phyloP scores from a whole-genome alignment of 768 basidiomycete genomes.

The Lyophyllum shimeji region DNA sequence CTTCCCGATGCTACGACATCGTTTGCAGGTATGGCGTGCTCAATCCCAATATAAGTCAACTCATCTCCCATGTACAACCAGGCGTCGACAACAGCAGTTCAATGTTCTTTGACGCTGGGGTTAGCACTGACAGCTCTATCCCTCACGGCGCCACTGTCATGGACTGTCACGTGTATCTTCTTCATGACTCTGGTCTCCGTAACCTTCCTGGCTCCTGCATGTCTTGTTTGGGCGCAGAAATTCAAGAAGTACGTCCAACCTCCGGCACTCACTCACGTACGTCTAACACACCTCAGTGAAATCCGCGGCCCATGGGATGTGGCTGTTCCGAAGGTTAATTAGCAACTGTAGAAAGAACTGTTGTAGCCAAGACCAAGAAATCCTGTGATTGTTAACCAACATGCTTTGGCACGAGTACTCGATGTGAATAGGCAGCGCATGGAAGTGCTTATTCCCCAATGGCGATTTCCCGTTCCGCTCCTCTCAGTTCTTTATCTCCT shows the following conservation, averaged over 20 bases:
- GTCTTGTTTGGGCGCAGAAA: constrained; percentile 82
- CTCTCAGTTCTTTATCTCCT: constrained; percentile 1
- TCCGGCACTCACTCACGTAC: constrained; percentile 5
- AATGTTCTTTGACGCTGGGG: constrained; percentile 50
- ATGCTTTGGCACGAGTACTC: background rate
- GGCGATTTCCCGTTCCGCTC: background rate
- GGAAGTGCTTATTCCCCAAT: background rate
- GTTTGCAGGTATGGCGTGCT: constrained; percentile 55
- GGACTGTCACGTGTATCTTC: constrained; percentile 53
- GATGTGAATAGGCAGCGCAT: background rate
- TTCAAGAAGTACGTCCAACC: constrained; percentile 74
- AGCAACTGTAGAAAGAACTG: constrained; percentile 9
- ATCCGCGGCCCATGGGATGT: constrained; percentile 92
- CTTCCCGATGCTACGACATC: constrained; percentile 76
- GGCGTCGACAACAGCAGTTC: constrained; percentile 47
- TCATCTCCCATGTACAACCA: constrained; percentile 24
- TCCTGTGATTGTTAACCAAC: background rate
- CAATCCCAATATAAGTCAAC: constrained; percentile 7
- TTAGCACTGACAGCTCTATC: constrained; percentile 50
- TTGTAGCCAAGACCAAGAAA: background rate
- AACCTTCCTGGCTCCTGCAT: constrained; percentile 70
- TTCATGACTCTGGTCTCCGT: constrained; percentile 49
- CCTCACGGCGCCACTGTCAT: constrained; percentile 55
- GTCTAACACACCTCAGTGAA: constrained; percentile 51
- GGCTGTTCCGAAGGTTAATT: constrained; percentile 71